phyloP scores from a whole-genome alignment of 2,329 filamentous ascomycete species.

The Botrytis aclada region DNA sequence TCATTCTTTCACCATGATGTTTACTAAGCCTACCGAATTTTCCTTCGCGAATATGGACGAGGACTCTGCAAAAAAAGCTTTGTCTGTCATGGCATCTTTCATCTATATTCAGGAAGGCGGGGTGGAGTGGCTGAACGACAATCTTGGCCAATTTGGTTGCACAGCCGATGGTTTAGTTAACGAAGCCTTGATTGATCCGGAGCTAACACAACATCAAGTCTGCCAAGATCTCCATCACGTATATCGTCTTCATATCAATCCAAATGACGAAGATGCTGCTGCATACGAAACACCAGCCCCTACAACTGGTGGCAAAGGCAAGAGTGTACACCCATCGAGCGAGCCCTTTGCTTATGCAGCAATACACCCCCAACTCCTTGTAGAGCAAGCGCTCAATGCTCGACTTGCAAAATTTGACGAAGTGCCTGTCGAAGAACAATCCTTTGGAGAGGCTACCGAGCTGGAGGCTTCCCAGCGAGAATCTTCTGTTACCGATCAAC shows the following conservation, averaged over 20 bases:
- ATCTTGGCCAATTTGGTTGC: background rate
- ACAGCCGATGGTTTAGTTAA: slow-evolving; percentile 6
- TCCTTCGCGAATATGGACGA: background rate
- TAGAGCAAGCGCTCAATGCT: background rate
- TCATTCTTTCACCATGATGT: background rate
- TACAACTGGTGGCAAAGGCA: background rate
- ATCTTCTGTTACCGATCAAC: background rate
- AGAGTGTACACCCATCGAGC: background rate
- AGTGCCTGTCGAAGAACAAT: background rate
- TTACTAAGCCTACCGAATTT: background rate
- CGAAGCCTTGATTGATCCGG: background rate
- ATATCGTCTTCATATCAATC: background rate
- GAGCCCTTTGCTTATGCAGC: background rate
- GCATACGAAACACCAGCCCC: background rate
- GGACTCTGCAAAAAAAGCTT: background rate
- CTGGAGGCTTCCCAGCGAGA: background rate
- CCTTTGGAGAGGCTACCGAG: background rate
- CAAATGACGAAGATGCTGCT: background rate
- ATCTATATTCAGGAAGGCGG: background rate
- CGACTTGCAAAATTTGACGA: background rate
- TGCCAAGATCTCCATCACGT: background rate
- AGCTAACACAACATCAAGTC: background rate
- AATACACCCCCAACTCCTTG: background rate
- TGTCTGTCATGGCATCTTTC: background rate
- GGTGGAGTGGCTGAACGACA: background rate